These are phyloP conservation scores for Parasitella parasitica DNA, from an alignment of 371 early-diverging fungal species.

Conservation along the genomic window DNA sequence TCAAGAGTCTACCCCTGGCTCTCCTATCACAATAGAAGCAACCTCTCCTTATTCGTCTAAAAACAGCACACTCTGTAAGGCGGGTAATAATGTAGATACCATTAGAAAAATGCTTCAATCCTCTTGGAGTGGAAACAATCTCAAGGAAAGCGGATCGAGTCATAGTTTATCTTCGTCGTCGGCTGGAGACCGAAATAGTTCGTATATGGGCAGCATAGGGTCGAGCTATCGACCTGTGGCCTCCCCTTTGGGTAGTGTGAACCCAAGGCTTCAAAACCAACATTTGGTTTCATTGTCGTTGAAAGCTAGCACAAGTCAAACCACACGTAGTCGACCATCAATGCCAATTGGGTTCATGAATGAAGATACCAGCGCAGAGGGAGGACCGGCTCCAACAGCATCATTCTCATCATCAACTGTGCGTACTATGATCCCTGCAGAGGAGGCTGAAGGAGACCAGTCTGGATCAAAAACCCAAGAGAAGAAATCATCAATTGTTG, in stretches of 20 bases:
- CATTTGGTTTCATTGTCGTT: slow-evolving; percentile 28
- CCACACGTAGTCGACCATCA: slow-evolving; percentile 19
- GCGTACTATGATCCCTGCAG: slow-evolving; percentile 41
- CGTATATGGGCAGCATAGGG: slow-evolving; percentile 16
- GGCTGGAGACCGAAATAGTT: not conserved
- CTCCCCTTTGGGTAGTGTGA: slow-evolving; percentile 29
- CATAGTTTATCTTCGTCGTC: slow-evolving; percentile 15
- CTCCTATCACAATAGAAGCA: slow-evolving; percentile 2
- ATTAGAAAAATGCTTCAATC: slow-evolving; percentile 38
- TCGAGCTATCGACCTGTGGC: slow-evolving; percentile 7
- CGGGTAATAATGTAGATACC: slow-evolving; percentile 29
- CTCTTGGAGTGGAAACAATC: slow-evolving; percentile 31
- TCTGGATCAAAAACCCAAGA: slow-evolving; percentile 1
- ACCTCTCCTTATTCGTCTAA: slow-evolving; percentile 12
- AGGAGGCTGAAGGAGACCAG: slow-evolving; percentile 18
- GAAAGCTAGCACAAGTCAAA: slow-evolving; percentile 2
- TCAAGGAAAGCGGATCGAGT: slow-evolving; percentile 27
- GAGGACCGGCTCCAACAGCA: slow-evolving; percentile 23
- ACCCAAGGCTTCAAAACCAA: slow-evolving; percentile 33
- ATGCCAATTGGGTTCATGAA: slow-evolving; percentile 32
- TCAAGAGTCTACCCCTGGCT: not conserved
- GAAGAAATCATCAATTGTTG: not conserved
- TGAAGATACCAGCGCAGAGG: not conserved
- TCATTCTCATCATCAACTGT: slow-evolving; percentile 46
- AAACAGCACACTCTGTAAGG: slow-evolving; percentile 6